phyloP scores from a whole-genome alignment of 1,284 basidiomycete species.

The Entoloma clypeatum region DNA sequence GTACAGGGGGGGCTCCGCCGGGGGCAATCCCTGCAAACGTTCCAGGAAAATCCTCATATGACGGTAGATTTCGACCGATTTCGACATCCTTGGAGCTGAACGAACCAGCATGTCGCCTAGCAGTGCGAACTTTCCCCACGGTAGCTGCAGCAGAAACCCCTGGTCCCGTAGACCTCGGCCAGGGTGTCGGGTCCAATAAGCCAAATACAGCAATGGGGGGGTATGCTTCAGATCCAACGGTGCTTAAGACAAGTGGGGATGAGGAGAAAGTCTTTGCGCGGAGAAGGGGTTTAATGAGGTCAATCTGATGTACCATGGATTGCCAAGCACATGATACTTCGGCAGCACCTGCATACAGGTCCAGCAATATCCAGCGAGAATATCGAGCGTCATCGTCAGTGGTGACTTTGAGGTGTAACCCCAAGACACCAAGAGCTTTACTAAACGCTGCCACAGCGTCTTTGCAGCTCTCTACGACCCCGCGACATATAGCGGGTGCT shows the following conservation, averaged over 20 bases:
- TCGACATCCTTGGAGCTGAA: conserved; percentile 92
- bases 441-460: conserved; percentile 86
- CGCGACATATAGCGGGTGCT: conserved; percentile 72
- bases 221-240: conserved; percentile 19
- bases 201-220: conserved; percentile 19
- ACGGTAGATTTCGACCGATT: conserved; percentile 78
- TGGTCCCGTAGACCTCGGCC: conserved; percentile 1
- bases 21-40: conserved; percentile 33
- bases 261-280: conserved; percentile 34
- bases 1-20: conserved; percentile 33
- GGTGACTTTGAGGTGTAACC: conserved; percentile 78
- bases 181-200: too few species aligned
- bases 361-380: conserved; percentile 82
- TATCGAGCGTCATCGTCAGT: conserved; percentile 83
- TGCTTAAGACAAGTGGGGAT: conserved; percentile 16
- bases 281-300: conserved; percentile 67
- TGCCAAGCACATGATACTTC: conserved; percentile 90
- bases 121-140: conserved; percentile 44
- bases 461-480: conserved; percentile 79
- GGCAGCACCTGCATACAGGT: conserved; percentile 86
- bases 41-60: conserved; percentile 45
- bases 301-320: conserved; percentile 70
- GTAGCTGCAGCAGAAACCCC: conserved; percentile 7
- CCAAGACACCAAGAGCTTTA: conserved; percentile 82
- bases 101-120: conserved; percentile 86